Evolutionary conservation across 2,329 filamentous ascomycete genomes (phyloP), one percentile per base, ranked within the genome.

Genomic region (Fusarium sp.): DNA sequence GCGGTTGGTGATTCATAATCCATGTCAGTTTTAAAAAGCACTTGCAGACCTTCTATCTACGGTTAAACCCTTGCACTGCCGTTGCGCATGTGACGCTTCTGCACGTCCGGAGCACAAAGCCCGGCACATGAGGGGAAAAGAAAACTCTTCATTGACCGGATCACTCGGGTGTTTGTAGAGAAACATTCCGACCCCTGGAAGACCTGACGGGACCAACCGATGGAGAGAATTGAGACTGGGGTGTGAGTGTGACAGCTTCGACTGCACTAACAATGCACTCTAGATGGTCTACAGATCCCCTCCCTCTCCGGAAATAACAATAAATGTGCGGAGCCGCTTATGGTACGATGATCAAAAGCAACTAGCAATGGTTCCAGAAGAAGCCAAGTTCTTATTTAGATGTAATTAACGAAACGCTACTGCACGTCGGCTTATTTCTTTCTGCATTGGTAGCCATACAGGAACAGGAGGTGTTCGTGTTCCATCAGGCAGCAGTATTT

Each of bases 401-500:
- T n/a, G 33, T n/a, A 13, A 6, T 35, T 35, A n/a, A 3, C 3
- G 9, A 35, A 35, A 23, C 37, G 21, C 44, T 55, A 47, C 49
- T 56, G 26, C 21, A 21, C 31, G 21, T 67, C 44, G 57, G 63
- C 56, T 63, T 67, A 56, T 57, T 43, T 52, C 33, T 35, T 35
- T 15, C 56, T 39, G 31, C 39, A 33, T 58, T 63, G 23, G 55
- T 52, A 37, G 13, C 46, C 16, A 29, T 42, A 47, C 41, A 48
- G 13, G 53, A 16, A n/a, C n/a, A n/a, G n/a, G n/a, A n/a, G n/a
- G 26, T 23, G 28, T 23, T 43, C 13, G 38, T 63, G 43, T 58
- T 49, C 50, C 63, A 66, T 56, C 63, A 68, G 66, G 66, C 66
- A 69, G 55, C 66, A 69, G 48, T 41, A 66, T 65, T 42, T 31